These are phyloP conservation scores for Hericium rajendrae DNA, from an alignment of 768 basidiomycete species.

Conservation along the genomic window DNA sequence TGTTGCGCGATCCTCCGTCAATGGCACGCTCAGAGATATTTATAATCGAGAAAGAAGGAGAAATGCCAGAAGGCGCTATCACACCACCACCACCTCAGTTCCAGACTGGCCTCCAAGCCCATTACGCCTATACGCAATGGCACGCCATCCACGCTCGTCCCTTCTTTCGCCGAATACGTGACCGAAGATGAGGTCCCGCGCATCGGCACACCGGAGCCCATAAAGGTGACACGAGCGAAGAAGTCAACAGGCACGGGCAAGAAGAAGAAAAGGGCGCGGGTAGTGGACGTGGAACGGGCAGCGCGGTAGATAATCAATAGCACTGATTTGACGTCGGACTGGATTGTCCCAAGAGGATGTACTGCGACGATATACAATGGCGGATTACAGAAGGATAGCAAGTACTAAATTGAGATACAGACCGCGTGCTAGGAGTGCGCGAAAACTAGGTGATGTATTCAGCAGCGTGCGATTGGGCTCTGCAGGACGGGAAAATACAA, in stretches of 20 bases:
- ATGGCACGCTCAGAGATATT: slow-evolving; percentile 4
- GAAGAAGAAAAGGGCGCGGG: slow-evolving; percentile 59
- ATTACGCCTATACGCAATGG: slow-evolving; percentile 10
- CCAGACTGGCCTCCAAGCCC: slow-evolving; percentile 9
- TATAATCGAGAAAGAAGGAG: slow-evolving; percentile 10
- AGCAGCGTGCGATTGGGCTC: neutral
- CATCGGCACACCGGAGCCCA: slow-evolving; percentile 55
- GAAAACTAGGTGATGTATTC: slow-evolving; percentile 10
- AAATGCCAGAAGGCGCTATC: slow-evolving; percentile 12
- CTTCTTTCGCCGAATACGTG: slow-evolving; percentile 48
- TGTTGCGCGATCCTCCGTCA: slow-evolving; percentile 8
- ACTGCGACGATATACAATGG: slow-evolving; percentile 1
- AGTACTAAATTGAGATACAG: neutral
- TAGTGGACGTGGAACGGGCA: slow-evolving; percentile 14
- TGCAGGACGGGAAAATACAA: neutral
- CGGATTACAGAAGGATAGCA: neutral
- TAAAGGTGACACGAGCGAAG: slow-evolving; percentile 67
- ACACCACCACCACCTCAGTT: slow-evolving; percentile 1
- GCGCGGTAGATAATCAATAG: neutral
- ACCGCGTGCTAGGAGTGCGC: neutral
- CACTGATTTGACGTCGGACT: neutral
- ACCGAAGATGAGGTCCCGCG: slow-evolving; percentile 38
- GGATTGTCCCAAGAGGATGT: slow-evolving; percentile 10
- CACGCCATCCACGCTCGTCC: slow-evolving; percentile 15
- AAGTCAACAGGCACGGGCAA: slow-evolving; percentile 43